Evolutionary conservation across 2,329 filamentous ascomycete species (phyloP), one percentile per base, ranked within the genome.

Genomic region (Dactylellina haptotyla): DNA sequence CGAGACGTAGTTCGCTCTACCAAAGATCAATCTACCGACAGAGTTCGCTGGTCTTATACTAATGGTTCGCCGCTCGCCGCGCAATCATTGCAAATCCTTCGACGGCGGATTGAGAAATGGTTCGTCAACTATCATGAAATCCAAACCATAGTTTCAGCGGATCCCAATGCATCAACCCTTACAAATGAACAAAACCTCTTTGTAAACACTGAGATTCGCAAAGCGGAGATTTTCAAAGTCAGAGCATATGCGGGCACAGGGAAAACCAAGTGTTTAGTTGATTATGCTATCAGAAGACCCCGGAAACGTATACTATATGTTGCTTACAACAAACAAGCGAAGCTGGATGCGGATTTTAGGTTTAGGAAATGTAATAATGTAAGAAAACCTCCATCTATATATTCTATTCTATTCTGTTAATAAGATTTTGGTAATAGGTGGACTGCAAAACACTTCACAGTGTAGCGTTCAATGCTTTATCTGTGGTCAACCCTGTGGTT

Each of bases 241-340:
- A 70, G 75, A 20, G 76, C 76, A 10, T 78, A 75, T 41, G 76
- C 75, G 3, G 76, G 76, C n/a, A 78, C 76, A 1, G 76, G 76
- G 30, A 78, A 78, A 59, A 78, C 76, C 0, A 76, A 75, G 53
- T 75, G 76, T 57, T 64, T 78, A 9, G 62, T 73, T 10, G 76
- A 78, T 51, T 78, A 78, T 58, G 75, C 76, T 0, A 76, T 57
- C 16, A 51, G 54, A 18, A 41, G 70, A 16, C 63, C 70, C 8
- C 25, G 45, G 1, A 54, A 67, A 30, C 37, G 50, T 14, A 63
- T 75, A 4, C 45, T 75, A 28, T 75, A 75, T 25, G 63, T 75
- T 10, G 70, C 70, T 23, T 75, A 75, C 23, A 75, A 75, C 20
- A 63, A 28, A 46, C 30, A 39, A 14, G 70, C 70, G n/a, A 67